A percentile compares a stretch with the other conserved stretches of the same genome.
These are phyloP conservation scores for Beauveria medogensis DNA, from an alignment of 2,329 filamentous ascomycete species.

Conservation along the genomic window DNA sequence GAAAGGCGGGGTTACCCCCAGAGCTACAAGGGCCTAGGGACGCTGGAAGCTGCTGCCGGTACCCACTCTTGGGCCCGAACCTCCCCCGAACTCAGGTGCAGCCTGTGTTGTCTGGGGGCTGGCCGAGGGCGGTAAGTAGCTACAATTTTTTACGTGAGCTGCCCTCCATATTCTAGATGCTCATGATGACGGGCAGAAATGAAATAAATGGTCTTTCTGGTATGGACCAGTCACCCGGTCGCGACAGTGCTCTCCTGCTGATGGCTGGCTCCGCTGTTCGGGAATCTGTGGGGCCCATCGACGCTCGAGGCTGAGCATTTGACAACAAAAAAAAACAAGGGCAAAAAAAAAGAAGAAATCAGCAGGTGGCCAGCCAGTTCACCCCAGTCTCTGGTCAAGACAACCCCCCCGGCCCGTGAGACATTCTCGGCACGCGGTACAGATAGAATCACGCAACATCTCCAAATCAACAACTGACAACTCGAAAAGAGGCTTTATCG, in stretches of 20 bases:
- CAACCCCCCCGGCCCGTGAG: neutral
- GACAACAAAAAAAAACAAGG: neutral
- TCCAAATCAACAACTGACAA: neutral
- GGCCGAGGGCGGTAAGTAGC: neutral
- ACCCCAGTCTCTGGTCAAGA: too few species aligned
- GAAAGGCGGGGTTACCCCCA: neutral
- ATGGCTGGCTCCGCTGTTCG: neutral
- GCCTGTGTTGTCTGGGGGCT: neutral
- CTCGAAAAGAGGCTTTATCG: too few species aligned
- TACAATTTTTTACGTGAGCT: too few species aligned
- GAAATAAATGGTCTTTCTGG: too few species aligned
- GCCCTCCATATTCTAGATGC: too few species aligned
- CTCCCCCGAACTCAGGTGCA: neutral
- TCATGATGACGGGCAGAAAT: too few species aligned
- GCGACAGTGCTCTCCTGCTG: too few species aligned
- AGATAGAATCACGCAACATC: neutral
- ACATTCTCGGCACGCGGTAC: neutral
- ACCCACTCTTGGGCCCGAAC: neutral
- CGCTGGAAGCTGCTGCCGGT: slow-evolving; percentile 2
- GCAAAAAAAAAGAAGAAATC: too few species aligned
- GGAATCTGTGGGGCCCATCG: neutral
- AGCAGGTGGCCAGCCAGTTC: too few species aligned
- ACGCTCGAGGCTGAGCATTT: neutral
- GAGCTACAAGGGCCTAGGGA: neutral
- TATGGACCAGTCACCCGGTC: too few species aligned